A percentile compares a stretch with the other conserved stretches of the same genome.
phyloP scores from a whole-genome alignment of 164 flowering plant genomes.

The Platanus orientalis region DNA sequence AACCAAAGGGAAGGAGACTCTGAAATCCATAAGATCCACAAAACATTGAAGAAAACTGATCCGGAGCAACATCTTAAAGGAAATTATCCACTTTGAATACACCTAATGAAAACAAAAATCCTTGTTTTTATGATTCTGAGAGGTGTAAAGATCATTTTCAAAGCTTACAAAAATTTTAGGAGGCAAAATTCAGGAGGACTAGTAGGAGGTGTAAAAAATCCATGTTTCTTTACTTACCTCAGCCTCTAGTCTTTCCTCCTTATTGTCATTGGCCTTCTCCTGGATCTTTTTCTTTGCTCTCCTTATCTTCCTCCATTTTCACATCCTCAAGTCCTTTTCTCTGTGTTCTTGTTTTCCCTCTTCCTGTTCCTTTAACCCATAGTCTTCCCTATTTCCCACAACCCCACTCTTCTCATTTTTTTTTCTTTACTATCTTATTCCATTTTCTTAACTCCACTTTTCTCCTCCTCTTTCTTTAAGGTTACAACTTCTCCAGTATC shows the following conservation, averaged over 20 bases:
- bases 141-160: too few species aligned
- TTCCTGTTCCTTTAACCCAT: background rate
- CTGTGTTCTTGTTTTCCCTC: conserved; percentile 3
- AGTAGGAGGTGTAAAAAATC: too few species aligned
- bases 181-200: too few species aligned
- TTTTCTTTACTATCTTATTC: conserved; percentile 11
- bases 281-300: background rate
- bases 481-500: background rate
- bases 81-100: too few species aligned
- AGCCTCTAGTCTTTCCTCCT: background rate
- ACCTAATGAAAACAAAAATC: too few species aligned
- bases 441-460: conserved; percentile 5
- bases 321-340: background rate
- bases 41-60: too few species aligned
- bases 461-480: conserved; percentile 6
- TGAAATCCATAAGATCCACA: too few species aligned
- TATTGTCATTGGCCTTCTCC: background rate
- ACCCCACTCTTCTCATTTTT: background rate
- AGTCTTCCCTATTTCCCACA: conserved; percentile 1
- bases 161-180: too few species aligned
- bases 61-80: too few species aligned
- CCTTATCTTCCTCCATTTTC: conserved; percentile 15
- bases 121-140: too few species aligned
- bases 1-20: too few species aligned
- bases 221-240: background rate